These are phyloP conservation scores for Colletotrichum godetiae DNA, from an alignment of 2,329 filamentous ascomycete species.

Conservation along the genomic window DNA sequence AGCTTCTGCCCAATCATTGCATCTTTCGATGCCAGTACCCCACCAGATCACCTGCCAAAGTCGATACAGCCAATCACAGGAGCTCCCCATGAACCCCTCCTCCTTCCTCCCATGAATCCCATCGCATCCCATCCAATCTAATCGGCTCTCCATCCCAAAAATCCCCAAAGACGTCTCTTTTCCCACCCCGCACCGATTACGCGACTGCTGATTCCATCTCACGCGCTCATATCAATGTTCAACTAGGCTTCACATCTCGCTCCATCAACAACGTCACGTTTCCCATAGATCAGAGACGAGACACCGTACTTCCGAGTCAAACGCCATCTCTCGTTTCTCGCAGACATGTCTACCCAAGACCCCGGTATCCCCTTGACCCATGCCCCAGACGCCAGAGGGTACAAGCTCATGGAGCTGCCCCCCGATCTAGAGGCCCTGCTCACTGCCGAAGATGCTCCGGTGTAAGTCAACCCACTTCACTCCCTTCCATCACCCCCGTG, in stretches of 20 bases:
- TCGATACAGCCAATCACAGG: neutral
- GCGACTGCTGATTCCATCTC: constrained; percentile 9
- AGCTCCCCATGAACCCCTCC: neutral
- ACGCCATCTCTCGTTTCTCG: neutral
- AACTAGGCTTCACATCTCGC: neutral
- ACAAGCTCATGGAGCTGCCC: constrained; percentile 72
- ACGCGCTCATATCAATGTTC: neutral
- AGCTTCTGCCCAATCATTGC: neutral
- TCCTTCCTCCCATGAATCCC: neutral
- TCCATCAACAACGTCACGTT: neutral
- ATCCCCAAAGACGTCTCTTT: neutral
- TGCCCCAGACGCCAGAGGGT: constrained; percentile 59
- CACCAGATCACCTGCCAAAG: neutral
- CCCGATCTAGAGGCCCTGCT: constrained; percentile 67
- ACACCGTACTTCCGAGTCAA: neutral
- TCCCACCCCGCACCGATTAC: constrained; percentile 24
- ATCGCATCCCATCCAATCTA: neutral
- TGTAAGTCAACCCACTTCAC: constrained; percentile 51
- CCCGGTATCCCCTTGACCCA: constrained; percentile 63
- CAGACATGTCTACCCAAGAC: constrained; percentile 58
- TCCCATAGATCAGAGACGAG: neutral
- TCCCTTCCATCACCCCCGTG: constrained; percentile 2
- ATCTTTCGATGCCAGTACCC: neutral
- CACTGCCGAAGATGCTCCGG: constrained; percentile 63
- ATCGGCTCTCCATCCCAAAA: neutral